Evolutionary conservation across 495 filamentous ascomycete genomes (phyloP).

Genomic region (Xylaria acuta): DNA sequence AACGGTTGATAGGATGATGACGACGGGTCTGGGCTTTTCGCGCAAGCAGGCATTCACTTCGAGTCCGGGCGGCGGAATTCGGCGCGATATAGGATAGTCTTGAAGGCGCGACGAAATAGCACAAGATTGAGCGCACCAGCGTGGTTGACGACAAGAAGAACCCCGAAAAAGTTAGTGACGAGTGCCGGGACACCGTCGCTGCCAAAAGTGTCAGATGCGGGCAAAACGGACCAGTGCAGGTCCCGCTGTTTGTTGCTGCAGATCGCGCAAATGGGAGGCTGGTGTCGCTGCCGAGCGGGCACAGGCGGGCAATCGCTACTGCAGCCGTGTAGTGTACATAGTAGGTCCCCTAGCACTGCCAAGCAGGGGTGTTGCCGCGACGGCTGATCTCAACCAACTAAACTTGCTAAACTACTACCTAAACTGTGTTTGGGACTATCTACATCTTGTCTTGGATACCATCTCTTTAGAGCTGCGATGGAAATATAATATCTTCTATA

Average conservation of each 20-base stretch:
- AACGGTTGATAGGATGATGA: neutral
- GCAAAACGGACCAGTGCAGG: slow-evolving; percentile 7
- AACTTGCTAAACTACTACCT: neutral
- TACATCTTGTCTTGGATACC: neutral
- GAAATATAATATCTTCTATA: neutral
- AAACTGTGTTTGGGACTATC: neutral
- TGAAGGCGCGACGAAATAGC: neutral
- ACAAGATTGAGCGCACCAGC: neutral
- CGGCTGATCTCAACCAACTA: neutral
- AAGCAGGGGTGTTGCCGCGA: neutral
- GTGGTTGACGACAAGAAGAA: neutral
- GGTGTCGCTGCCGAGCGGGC: neutral
- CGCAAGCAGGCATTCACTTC: slow-evolving; percentile 4
- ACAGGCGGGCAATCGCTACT: neutral
- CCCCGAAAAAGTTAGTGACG: neutral
- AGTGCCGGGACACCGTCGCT: neutral
- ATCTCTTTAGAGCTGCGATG: neutral
- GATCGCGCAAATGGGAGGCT: slow-evolving; percentile 20
- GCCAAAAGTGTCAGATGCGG: slow-evolving; percentile 6
- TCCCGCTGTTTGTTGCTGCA: slow-evolving; percentile 10
- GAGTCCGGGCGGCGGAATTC: neutral
- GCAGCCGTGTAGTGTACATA: too few species aligned
- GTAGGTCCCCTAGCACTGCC: neutral
- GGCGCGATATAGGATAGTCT: neutral
- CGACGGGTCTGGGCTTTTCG: neutral